phyloP scores from a whole-genome alignment of 208 protist species.

The Trypanosoma rangeli region DNA sequence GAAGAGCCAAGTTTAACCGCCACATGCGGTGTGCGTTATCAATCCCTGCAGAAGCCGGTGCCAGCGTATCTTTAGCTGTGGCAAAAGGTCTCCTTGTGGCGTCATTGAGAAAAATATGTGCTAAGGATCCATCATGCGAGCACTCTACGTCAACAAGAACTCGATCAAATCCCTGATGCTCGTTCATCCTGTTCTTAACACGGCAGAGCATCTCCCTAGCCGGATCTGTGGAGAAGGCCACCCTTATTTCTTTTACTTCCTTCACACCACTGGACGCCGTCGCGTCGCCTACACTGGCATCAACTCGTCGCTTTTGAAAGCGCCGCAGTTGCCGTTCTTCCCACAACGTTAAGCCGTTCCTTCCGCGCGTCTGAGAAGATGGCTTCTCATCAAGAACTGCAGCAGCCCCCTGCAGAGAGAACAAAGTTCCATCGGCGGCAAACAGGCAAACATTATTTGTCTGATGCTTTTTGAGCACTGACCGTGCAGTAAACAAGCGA shows the following conservation, averaged over 20 bases:
- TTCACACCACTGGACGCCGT: neutral
- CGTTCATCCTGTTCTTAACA: neutral
- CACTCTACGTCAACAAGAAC: constrained; percentile 91
- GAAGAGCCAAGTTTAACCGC: constrained; percentile 45
- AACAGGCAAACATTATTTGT: constrained; percentile 45
- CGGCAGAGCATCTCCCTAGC: constrained; percentile 3
- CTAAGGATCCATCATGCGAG: constrained; percentile 87
- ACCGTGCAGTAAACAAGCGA: constrained; percentile 54
- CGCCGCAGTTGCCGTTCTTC: constrained; percentile 32
- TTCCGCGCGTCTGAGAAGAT: neutral
- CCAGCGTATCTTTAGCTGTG: neutral
- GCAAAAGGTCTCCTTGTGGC: constrained; percentile 21
- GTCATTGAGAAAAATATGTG: constrained; percentile 52
- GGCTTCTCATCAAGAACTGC: constrained; percentile 22
- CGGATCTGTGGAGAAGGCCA: constrained; percentile 15
- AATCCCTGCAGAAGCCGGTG: constrained; percentile 27
- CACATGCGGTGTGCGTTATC: constrained; percentile 70
- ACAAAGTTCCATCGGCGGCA: constrained; percentile 43
- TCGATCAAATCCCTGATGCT: constrained; percentile 51
- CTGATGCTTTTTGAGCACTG: constrained; percentile 44
- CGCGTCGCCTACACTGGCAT: neutral
- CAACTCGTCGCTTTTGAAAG: constrained; percentile 18
- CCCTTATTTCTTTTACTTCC: neutral
- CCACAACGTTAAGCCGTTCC: constrained; percentile 22
- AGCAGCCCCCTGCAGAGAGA: constrained; percentile 17